A percentile compares a stretch with the other conserved stretches of the same genome.
These are phyloP conservation scores for Aspergillus thermomutatus DNA, from an alignment of 2,329 filamentous ascomycete species.

Conservation along the genomic window DNA sequence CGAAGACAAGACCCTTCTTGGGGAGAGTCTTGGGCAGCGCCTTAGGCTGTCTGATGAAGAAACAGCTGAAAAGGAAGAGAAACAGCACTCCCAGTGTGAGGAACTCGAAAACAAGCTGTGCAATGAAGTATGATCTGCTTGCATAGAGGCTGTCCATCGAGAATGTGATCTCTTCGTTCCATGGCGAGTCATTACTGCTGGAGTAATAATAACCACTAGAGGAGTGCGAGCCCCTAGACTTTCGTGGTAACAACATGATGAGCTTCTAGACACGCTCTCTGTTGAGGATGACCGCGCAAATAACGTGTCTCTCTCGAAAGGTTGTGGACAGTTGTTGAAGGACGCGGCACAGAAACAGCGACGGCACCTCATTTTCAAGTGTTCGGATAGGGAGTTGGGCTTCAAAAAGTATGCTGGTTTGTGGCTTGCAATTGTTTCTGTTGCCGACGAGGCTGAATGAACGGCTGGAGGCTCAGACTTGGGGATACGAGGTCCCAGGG, in stretches of 20 bases:
- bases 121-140: conserved; percentile 3
- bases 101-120: conserved; percentile 15
- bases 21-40: conserved; percentile 4
- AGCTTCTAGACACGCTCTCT: not conserved
- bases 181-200: not conserved
- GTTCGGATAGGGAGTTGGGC: not conserved
- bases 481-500: not conserved
- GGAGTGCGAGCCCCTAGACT: not conserved
- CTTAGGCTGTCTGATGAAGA: conserved; percentile 11
- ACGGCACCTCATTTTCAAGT: not conserved
- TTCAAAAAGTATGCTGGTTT: not conserved
- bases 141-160: not conserved
- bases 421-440: not conserved
- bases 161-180: not conserved
- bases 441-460: not conserved
- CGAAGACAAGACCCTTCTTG: conserved; percentile 9
- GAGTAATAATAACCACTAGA: not conserved
- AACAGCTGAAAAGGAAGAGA: conserved; percentile 16
- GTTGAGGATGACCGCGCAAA: not conserved
- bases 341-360: not conserved
- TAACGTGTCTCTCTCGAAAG: not conserved
- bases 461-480: not conserved
- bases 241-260: not conserved
- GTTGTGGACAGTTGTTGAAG: not conserved
- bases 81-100: conserved; percentile 16